Evolutionary conservation across 2,329 filamentous ascomycete species (phyloP).

Genomic region (Aspergillus sojae): DNA sequence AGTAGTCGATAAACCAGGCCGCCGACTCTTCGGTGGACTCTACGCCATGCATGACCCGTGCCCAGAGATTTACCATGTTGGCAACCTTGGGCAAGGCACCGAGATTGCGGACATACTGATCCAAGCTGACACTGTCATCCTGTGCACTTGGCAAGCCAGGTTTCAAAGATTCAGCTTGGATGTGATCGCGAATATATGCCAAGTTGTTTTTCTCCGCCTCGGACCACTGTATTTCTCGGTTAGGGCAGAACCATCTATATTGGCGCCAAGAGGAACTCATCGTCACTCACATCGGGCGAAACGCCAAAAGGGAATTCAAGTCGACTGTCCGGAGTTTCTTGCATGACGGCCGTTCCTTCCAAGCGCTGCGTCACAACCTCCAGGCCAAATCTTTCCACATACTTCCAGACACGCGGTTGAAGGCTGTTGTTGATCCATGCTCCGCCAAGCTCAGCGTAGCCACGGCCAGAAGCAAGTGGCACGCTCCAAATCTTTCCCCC

Average conservation of each 20-base stretch:
- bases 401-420: conserved; percentile 32
- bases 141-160: conserved; percentile 19
- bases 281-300: conserved; percentile 30
- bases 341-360: conserved; percentile 34
- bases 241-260: neutral
- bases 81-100: conserved; percentile 34
- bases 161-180: conserved; percentile 37
- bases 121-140: conserved; percentile 38
- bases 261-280: neutral
- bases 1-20: conserved; percentile 44
- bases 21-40: conserved; percentile 42
- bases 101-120: conserved; percentile 39
- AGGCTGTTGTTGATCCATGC: conserved; percentile 40
- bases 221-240: conserved; percentile 26
- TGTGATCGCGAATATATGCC: conserved; percentile 38
- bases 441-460: conserved; percentile 34
- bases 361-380: conserved; percentile 35
- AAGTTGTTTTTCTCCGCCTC: conserved; percentile 37
- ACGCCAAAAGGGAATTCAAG: conserved; percentile 36
- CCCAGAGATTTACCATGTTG: conserved; percentile 42
- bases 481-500: conserved; percentile 43
- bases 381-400: conserved; percentile 31
- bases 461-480: conserved; percentile 22
- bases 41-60: conserved; percentile 41
- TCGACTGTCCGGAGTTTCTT: conserved; percentile 16